Conservation (phyloP, 495 filamentous ascomycete species). For the Penicillium daleae region DNA sequence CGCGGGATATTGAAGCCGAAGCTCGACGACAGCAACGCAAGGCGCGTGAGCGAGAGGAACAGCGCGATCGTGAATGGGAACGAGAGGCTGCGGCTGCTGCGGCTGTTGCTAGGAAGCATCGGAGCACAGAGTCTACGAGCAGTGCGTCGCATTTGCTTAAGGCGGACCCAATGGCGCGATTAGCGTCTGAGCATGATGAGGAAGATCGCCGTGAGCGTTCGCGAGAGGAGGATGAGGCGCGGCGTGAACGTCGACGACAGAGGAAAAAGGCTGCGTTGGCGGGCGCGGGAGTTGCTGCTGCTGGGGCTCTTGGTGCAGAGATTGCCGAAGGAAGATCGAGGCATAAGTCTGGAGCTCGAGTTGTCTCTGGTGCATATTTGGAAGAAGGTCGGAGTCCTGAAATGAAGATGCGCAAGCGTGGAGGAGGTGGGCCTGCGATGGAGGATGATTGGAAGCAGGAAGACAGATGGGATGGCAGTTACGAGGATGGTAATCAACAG, state of each 20-base stretch:
- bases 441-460: conserved; percentile 36
- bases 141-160: conserved; percentile 45
- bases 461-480: conserved; percentile 39
- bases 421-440: conserved; percentile 39
- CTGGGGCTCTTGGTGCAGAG: conserved; percentile 26
- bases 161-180: conserved; percentile 61
- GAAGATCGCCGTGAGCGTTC: conserved; percentile 26
- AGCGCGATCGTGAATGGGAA: conserved; percentile 21
- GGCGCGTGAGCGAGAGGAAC: conserved; percentile 25
- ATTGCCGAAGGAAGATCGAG: conserved; percentile 36
- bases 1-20: conserved; percentile 19
- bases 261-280: conserved; percentile 36
- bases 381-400: conserved; percentile 62
- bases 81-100: conserved; percentile 23
- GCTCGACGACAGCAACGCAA: conserved; percentile 27
- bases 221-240: conserved; percentile 39
- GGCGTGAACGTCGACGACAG: conserved; percentile 40
- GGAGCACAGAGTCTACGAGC: conserved; percentile 45
- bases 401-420: conserved; percentile 44
- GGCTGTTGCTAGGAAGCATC: conserved; percentile 36
- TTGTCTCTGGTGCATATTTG: conserved; percentile 69
- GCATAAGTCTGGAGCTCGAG: conserved; percentile 55
- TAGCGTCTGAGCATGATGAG: conserved; percentile 60
- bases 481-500: conserved; percentile 22
- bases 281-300: conserved; percentile 30